phyloP scores from a whole-genome alignment of 352 stramenopile species.

The Phytophthora fragariae region DNA sequence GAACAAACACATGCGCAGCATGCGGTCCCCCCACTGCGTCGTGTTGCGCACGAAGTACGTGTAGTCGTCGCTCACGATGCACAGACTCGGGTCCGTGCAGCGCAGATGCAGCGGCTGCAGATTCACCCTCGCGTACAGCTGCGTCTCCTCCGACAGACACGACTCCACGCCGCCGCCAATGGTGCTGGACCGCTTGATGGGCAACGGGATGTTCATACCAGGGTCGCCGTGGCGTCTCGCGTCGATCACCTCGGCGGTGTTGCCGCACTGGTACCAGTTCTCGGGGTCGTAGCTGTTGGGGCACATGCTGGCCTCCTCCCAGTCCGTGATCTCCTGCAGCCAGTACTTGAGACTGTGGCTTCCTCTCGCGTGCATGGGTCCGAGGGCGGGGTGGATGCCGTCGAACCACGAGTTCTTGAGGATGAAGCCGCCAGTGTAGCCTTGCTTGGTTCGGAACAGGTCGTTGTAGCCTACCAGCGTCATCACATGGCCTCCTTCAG shows the following conservation, averaged over 20 bases:
- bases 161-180: conserved; percentile 49
- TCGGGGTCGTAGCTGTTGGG: conserved; percentile 75
- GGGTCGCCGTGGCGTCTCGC: conserved; percentile 33
- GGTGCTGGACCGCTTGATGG: conserved; percentile 36
- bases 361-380: conserved; percentile 63
- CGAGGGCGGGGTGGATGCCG: conserved; percentile 63
- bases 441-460: conserved; percentile 63
- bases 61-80: conserved; percentile 41
- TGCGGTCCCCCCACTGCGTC: conserved; percentile 67
- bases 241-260: conserved; percentile 60
- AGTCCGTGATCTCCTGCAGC: conserved; percentile 76
- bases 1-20: conserved; percentile 77
- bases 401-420: conserved; percentile 86
- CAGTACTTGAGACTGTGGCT: conserved; percentile 79
- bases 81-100: conserved; percentile 60
- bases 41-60: conserved; percentile 75
- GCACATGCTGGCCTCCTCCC: conserved; percentile 73
- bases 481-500: conserved; percentile 73
- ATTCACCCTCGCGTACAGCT: conserved; percentile 66
- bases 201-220: conserved; percentile 48
- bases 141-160: conserved; percentile 62
- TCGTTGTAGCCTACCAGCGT: conserved; percentile 79
- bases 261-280: conserved; percentile 81
- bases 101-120: conserved; percentile 67
- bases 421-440: conserved; percentile 73